phyloP scores from a whole-genome alignment of 805 yeast genomes.

The Pichia deserticola region DNA sequence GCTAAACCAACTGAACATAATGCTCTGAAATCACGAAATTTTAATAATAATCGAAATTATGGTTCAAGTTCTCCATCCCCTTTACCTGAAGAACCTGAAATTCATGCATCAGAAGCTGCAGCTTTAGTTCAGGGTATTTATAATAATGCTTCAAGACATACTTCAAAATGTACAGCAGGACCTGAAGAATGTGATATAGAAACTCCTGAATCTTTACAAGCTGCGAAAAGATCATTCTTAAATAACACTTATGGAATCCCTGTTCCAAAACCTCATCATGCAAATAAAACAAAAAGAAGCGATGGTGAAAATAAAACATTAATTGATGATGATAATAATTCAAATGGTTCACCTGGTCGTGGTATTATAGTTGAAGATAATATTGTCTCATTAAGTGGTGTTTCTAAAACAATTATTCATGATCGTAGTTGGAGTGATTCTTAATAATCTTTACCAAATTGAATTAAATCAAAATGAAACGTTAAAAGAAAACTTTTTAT shows the following conservation, averaged over 20 bases:
- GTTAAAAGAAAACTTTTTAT: too few species aligned
- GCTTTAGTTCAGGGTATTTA: conserved; percentile 31
- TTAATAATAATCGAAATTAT: neutral
- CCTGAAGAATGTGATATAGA: conserved; percentile 5
- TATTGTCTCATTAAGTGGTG: conserved; percentile 77
- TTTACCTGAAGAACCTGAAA: conserved; percentile 17
- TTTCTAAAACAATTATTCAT: conserved; percentile 78
- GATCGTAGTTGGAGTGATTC: conserved; percentile 21
- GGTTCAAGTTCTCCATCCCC: neutral
- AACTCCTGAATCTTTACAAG: neutral
- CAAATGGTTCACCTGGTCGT: conserved; percentile 16
- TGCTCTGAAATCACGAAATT: neutral
- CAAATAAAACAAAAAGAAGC: neutral
- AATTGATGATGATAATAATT: conserved; percentile 14
- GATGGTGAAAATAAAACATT: neutral
- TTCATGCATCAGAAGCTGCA: conserved; percentile 39
- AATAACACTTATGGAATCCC: conserved; percentile 13
- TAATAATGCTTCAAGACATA: conserved; percentile 19
- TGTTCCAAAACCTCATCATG: conserved; percentile 8
- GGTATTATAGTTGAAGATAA: conserved; percentile 68
- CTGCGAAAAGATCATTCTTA: conserved; percentile 3
- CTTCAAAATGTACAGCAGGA: neutral
- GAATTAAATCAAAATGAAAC: neutral
- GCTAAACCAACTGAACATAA: neutral
- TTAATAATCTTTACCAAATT: neutral